Percentiles rank a stretch among this genome's conserved stretches.
Evolutionary conservation across 495 filamentous ascomycete genomes (phyloP).

Genomic region (Xylaria flabelliformis): DNA sequence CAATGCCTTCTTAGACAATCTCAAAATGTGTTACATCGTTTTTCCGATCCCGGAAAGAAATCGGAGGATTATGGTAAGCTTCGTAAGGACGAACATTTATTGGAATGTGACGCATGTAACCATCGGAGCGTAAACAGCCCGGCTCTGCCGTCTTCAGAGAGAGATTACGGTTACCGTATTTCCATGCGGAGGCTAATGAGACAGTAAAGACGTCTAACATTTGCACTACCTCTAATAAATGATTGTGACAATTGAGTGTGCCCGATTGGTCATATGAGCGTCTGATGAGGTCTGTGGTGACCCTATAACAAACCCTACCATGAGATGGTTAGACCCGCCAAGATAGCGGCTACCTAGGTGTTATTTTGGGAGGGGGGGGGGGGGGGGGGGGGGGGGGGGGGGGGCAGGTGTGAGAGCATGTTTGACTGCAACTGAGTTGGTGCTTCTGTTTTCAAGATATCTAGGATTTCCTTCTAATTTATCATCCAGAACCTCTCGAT

Average conservation of each 20-base stretch:
- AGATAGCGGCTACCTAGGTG: too few species aligned
- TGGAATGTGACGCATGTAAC: not conserved
- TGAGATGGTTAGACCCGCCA: too few species aligned
- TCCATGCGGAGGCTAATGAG: not conserved
- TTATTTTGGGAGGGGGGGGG: too few species aligned
- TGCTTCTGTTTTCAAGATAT: not conserved
- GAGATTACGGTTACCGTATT: too few species aligned
- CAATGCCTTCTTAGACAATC: not conserved
- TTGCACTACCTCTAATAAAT: not conserved
- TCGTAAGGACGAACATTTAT: too few species aligned
- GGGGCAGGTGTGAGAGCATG: not conserved
- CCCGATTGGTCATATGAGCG: not conserved
- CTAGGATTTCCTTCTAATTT: not conserved
- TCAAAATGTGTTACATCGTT: not conserved
- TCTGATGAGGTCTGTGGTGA: not conserved
- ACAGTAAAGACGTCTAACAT: not conserved
- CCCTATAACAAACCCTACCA: too few species aligned
- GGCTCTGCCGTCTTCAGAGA: not conserved
- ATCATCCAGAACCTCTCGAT: not conserved
- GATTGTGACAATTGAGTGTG: not conserved
- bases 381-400: too few species aligned
- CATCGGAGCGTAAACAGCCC: too few species aligned
- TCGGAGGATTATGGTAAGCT: too few species aligned
- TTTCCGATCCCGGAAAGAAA: not conserved
- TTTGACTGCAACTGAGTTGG: too few species aligned